A percentile compares a stretch with the other conserved stretches of the same genome.
Evolutionary conservation across 306 rosid genomes (phyloP).

Genomic region (Fagus sylvatica): DNA sequence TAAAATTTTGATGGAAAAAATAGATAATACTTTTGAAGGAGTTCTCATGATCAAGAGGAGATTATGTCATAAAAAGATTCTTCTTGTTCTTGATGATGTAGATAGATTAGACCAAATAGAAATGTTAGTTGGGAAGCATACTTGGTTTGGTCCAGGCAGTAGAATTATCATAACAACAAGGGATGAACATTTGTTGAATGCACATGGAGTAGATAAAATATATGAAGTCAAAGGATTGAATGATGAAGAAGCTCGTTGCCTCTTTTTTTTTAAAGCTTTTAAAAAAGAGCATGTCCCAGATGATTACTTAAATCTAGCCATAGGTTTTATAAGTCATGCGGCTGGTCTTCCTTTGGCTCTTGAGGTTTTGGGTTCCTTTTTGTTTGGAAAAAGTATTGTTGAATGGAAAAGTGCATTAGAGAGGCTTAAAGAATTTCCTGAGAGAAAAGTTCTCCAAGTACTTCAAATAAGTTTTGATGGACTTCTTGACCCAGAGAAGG

Average conservation of each 20-base stretch:
- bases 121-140: fast-evolving
- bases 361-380: not conserved
- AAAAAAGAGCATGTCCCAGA: fast-evolving
- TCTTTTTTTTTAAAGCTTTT: fast-evolving
- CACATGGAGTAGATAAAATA: fast-evolving
- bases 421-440: fast-evolving
- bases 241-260: not conserved
- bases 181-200: fast-evolving
- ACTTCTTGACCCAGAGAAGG: fast-evolving
- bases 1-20: no score
- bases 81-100: no score
- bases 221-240: not conserved
- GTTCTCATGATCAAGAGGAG: fast-evolving
- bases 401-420: not conserved
- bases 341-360: fast-evolving
- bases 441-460: fast-evolving
- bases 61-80: no score
- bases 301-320: fast-evolving
- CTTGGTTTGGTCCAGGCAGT: not conserved
- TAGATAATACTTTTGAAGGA: no score
- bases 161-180: no score
- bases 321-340: fast-evolving
- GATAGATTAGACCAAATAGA: fast-evolving
- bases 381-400: not conserved
- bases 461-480: not conserved